Evolutionary conservation across 1,139 yeast genomes (phyloP).

Genomic region (Yamadazyma buinensis): DNA sequence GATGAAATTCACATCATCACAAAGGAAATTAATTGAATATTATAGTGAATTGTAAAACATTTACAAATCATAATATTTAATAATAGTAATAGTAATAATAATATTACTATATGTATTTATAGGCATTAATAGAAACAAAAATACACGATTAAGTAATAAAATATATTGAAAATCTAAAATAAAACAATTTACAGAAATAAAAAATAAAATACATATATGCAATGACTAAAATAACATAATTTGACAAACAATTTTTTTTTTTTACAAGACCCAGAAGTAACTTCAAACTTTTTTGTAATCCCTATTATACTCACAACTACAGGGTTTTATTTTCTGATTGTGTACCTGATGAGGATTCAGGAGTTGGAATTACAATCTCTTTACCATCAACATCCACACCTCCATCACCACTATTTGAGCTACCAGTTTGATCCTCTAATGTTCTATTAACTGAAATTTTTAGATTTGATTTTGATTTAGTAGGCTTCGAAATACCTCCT

Average conservation of each 20-base stretch:
- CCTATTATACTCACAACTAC: no score
- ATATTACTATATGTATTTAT: neutral
- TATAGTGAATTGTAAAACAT: constrained; percentile 8
- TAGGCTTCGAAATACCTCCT: constrained; percentile 4
- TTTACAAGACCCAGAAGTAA: no score
- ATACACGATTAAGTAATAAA: neutral
- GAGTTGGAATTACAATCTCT: constrained; percentile 2
- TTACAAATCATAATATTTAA: neutral
- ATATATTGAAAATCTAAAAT: neutral
- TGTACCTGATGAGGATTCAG: constrained; percentile 4
- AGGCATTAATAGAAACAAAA: neutral
- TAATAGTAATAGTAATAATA: neutral
- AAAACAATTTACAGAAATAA: neutral
- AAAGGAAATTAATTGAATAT: constrained; percentile 13
- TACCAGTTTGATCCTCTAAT: neutral
- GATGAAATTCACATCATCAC: constrained; percentile 9
- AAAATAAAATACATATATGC: neutral
- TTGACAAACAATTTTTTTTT: neutral
- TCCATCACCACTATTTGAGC: no score
- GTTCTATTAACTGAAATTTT: constrained; percentile 1
- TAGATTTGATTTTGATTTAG: neutral
- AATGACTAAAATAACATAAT: neutral
- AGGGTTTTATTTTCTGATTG: constrained; percentile 2
- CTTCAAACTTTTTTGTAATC: no score
- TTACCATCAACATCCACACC: no score